Evolutionary conservation across 495 filamentous ascomycete species (phyloP).

Genomic region (Immersiella caudata): DNA sequence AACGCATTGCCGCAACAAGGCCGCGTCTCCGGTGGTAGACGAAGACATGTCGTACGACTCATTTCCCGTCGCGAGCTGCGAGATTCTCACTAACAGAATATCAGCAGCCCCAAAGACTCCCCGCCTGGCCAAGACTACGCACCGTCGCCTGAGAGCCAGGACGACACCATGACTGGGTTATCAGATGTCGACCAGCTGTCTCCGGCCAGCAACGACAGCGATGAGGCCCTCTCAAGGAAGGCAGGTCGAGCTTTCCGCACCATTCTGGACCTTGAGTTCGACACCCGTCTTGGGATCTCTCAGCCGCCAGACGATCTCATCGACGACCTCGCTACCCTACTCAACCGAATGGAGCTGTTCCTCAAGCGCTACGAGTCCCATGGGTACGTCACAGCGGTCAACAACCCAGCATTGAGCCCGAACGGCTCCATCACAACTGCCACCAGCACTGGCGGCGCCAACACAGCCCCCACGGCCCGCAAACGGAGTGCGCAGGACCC

Average conservation of each 20-base stretch:
- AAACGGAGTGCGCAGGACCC: too few species aligned
- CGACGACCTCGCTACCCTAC: neutral
- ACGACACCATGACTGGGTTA: neutral
- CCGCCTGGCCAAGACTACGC: neutral
- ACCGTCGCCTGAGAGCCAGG: neutral
- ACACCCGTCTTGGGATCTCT: slow-evolving; percentile 1
- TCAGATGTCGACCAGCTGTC: neutral
- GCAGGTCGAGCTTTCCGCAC: slow-evolving; percentile 1
- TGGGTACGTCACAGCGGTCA: neutral
- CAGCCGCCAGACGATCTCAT: slow-evolving; percentile 16
- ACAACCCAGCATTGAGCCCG: neutral
- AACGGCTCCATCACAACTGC: too few species aligned
- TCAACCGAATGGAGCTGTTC: neutral
- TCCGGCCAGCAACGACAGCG: neutral
- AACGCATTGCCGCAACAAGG: too few species aligned
- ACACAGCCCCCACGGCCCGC: too few species aligned
- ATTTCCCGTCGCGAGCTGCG: neutral
- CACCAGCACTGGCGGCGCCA: too few species aligned
- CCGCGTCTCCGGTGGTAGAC: neutral
- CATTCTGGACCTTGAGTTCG: slow-evolving; percentile 8
- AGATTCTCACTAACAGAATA: neutral
- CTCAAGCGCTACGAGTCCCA: neutral
- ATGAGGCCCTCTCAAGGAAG: neutral
- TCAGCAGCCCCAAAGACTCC: neutral
- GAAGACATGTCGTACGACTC: neutral